Base-by-base conservation (phyloP, 345 rosid species). In the Corchorus capsularis region DNA sequence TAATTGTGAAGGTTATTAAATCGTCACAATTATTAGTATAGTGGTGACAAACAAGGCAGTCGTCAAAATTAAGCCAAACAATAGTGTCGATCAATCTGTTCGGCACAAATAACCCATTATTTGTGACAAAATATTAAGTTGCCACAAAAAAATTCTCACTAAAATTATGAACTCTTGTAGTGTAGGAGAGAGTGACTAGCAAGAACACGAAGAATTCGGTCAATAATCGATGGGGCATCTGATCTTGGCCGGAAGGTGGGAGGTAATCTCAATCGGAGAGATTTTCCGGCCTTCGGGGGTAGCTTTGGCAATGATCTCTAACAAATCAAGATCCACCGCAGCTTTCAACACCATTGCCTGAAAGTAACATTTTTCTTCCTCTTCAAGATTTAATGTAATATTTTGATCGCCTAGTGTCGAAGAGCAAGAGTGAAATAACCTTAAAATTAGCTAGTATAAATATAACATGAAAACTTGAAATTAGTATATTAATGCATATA, bases 161-260 rank as follows among this genome's bases (percentile, higher is more conserved):
- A n/a, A n/a, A n/a, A n/a, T n/a, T n/a, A n/a, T n/a, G n/a, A n/a
- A n/a, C n/a, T n/a, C n/a, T n/a, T n/a, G n/a, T n/a, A n/a, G n/a
- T n/a, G n/a, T 9, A 69, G 4, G 11, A 69, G 0, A 19, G 59
- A 47, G 55, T 67, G 55, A 14, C 13, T 1, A 5, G 53, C 79
- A 0, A 85, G 75, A 52, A 85, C 72, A 12, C 80, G 54, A 1
- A 85, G 71, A 46, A 87, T 78, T 7, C 83, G 63, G 3, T 87
- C 85, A 22, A 87, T 64, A 60, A 69, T 52, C 0, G 73, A 4
- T 4, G 85, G 14, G 3, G 81, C 84, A 1, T 81, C 76, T 0
- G 77, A 78, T 79, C 0, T 34, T 22, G 0, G 83, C 59, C 0
- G 78, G 53, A 55, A 85, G 83, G 37, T 78, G 76, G 47, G 80